Evolutionary conservation across 2,329 filamentous ascomycete species (phyloP).

Genomic region (Epichloe gansuensis): DNA sequence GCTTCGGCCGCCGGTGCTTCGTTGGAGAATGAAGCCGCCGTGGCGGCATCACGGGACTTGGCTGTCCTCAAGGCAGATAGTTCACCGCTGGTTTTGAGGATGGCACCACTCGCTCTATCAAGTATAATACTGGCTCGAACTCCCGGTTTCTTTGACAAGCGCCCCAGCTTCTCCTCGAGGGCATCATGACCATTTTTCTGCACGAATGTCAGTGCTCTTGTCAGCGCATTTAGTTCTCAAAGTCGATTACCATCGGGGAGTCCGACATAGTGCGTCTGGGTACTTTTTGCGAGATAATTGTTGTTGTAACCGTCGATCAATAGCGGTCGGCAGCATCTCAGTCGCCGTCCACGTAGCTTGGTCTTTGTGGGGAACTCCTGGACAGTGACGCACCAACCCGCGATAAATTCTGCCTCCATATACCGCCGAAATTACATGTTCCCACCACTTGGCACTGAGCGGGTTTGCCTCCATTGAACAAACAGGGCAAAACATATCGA

Average conservation of each 20-base stretch:
- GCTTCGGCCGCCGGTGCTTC: slow-evolving; percentile 30
- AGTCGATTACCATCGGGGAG: slow-evolving; percentile 3
- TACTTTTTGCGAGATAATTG: not conserved
- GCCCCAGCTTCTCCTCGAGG: slow-evolving; percentile 51
- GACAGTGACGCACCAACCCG: not conserved
- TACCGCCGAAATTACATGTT: slow-evolving; percentile 33
- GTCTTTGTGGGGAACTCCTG: not conserved
- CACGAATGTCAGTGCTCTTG: slow-evolving; percentile 4
- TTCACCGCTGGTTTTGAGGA: slow-evolving; percentile 63
- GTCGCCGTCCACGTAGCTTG: not conserved
- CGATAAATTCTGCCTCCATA: slow-evolving; percentile 25
- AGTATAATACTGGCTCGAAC: slow-evolving; percentile 68
- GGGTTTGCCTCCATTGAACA: not conserved
- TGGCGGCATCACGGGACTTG: slow-evolving; percentile 23
- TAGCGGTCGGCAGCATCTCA: not conserved
- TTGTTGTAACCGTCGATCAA: not conserved
- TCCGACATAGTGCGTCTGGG: slow-evolving; percentile 6
- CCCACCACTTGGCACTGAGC: not conserved
- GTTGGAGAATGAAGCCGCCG: slow-evolving; percentile 31
- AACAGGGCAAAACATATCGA: not conserved
- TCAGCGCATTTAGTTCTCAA: not conserved
- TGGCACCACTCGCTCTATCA: slow-evolving; percentile 56
- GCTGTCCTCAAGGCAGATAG: slow-evolving; percentile 40
- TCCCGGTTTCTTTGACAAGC: slow-evolving; percentile 63
- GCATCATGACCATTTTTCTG: slow-evolving; percentile 41